Conservation (phyloP, 2,329 filamentous ascomycete species). For the Diplodia corticola region DNA sequence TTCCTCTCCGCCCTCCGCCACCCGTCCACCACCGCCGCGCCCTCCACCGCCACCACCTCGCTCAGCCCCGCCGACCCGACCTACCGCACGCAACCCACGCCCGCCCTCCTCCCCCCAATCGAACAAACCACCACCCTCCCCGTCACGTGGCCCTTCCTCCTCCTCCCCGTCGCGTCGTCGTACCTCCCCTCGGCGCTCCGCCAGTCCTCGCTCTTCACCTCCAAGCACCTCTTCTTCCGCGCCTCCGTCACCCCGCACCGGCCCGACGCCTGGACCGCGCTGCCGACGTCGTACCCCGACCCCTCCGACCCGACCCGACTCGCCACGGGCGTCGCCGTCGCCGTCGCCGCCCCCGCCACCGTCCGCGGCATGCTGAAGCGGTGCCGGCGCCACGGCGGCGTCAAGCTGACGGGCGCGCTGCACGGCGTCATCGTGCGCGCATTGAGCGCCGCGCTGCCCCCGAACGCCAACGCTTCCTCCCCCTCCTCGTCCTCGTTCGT, state of each 20-base stretch:
- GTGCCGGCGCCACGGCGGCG: conserved; percentile 32
- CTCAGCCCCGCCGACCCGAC: not conserved
- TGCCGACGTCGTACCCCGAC: conserved; percentile 33
- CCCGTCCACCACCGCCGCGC: not conserved
- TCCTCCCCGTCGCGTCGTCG: conserved; percentile 41
- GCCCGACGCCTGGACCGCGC: conserved; percentile 39
- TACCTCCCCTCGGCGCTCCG: conserved; percentile 36
- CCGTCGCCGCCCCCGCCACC: conserved; percentile 33
- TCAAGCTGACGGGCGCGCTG: conserved; percentile 46
- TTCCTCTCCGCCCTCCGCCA: conserved; percentile 37
- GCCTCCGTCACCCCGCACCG: conserved; percentile 29
- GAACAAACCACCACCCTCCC: conserved; percentile 42
- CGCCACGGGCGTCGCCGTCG: conserved; percentile 36
- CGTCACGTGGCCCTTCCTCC: conserved; percentile 49
- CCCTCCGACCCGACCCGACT: conserved; percentile 26
- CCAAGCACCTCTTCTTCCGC: conserved; percentile 30
- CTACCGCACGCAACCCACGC: not conserved
- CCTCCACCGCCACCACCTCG: not conserved
- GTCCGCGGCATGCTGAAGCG: conserved; percentile 33
- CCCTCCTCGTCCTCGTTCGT: conserved; percentile 31
- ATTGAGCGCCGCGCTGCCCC: conserved; percentile 35
- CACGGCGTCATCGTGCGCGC: conserved; percentile 44
- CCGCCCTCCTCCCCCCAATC: conserved; percentile 38
- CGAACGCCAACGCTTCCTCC: conserved; percentile 5
- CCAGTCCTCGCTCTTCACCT: not conserved